phyloP scores from a whole-genome alignment of 1,139 yeast species.

The Protomyces pachydermus region DNA sequence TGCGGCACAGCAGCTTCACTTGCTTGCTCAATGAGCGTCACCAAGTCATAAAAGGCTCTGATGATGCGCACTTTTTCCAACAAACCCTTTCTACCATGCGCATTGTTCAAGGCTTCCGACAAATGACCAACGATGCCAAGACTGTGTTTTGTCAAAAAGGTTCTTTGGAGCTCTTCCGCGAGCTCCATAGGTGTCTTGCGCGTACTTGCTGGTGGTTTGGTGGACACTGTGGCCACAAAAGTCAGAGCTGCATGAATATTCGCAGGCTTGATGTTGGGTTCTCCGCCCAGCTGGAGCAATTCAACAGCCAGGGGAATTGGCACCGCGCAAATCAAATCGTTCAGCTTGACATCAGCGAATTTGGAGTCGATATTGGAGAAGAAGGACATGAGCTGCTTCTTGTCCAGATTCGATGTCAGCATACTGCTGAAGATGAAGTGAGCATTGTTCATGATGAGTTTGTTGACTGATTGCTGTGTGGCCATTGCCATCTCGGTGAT shows the following conservation, averaged over 20 bases:
- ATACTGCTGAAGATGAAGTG: conserved; percentile 48
- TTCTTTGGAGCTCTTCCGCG: conserved; percentile 31
- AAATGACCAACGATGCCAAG: conserved; percentile 75
- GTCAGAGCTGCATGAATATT: conserved; percentile 20
- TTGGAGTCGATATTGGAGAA: conserved; percentile 52
- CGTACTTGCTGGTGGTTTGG: conserved; percentile 3
- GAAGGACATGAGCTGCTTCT: conserved; percentile 50
- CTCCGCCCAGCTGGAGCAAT: conserved; percentile 37
- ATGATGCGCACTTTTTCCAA: conserved; percentile 69
- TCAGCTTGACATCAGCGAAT: conserved; percentile 40
- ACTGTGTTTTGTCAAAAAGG: conserved; percentile 53
- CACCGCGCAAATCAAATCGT: conserved; percentile 45
- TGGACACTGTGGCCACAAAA: conserved; percentile 20
- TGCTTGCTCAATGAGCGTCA: conserved; percentile 55
- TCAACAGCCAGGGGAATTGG: conserved; percentile 38
- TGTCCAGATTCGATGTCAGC: conserved; percentile 46
- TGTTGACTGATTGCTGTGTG: conserved; percentile 33
- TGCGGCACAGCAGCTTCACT: conserved; percentile 81
- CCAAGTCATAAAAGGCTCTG: conserved; percentile 65
- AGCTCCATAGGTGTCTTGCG: conserved; percentile 33
- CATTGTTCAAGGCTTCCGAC: conserved; percentile 72
- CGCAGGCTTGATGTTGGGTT: conserved; percentile 11
- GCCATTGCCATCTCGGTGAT: conserved; percentile 54
- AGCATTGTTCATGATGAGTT: conserved; percentile 40
- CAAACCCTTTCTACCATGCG: conserved; percentile 64